Percentiles rank a stretch among this genome's conserved stretches.
phyloP scores from a whole-genome alignment of 371 early-diverging fungal species.

The Mucor sp. region DNA sequence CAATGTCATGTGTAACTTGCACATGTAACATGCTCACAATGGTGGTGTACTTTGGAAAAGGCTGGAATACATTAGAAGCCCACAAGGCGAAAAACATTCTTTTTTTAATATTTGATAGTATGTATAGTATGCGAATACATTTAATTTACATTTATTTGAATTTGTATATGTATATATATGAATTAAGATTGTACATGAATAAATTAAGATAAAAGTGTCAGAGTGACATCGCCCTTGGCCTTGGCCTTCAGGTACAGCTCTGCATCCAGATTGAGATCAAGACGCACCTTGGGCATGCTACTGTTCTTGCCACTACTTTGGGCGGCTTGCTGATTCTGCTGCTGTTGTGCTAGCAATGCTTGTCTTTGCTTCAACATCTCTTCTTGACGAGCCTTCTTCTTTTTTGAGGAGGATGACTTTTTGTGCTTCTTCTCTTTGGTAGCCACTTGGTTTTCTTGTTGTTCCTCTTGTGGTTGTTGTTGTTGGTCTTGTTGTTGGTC shows the following conservation, averaged over 20 bases:
- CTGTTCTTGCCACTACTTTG: conserved; percentile 1
- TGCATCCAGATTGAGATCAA: conserved; percentile 29
- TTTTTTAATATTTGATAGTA: not conserved
- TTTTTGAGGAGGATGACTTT: conserved; percentile 2
- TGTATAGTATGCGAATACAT: not conserved
- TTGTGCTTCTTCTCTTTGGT: not conserved
- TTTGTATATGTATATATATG: not conserved
- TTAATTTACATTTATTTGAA: not conserved
- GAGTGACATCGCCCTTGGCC: conserved; percentile 27
- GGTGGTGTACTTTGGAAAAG: not conserved
- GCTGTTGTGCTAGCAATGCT: conserved; percentile 2
- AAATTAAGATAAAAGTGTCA: conserved; percentile 21
- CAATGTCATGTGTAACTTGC: not conserved
- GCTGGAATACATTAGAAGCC: not conserved
- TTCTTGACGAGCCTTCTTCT: not conserved
- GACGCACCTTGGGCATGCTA: conserved; percentile 14
- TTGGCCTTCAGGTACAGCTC: conserved; percentile 27
- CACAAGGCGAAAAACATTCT: not conserved
- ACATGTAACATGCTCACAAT: not conserved
- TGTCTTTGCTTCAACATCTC: conserved; percentile 1
- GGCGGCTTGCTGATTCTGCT: conserved; percentile 4
- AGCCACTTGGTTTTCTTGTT: not conserved
- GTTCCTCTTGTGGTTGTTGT: not conserved
- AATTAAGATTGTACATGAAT: not conserved
- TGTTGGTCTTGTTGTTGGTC: not conserved